Percentiles rank a stretch among this genome's conserved stretches.
Evolutionary conservation across 345 rosid species (phyloP).

Genomic region (Salix udensis): DNA sequence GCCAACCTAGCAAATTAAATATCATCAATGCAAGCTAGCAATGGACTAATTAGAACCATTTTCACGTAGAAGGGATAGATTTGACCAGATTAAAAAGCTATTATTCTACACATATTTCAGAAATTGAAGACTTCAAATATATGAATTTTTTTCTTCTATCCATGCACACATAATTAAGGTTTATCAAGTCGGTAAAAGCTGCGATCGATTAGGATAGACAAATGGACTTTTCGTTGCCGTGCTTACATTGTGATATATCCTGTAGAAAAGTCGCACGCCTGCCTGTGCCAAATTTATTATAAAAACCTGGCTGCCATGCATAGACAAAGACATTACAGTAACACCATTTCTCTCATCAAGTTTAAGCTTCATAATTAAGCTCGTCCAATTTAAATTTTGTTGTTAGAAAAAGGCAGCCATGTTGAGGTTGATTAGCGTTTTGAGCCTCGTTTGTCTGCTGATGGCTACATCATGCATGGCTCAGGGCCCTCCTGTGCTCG

Average conservation of each 20-base stretch:
- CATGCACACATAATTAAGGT: not conserved
- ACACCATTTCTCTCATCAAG: not conserved
- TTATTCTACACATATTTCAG: not conserved
- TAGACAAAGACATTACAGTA: not conserved
- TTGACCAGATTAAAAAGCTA: too few relatives aligned
- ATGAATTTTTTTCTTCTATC: not conserved
- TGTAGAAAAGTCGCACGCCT: not conserved
- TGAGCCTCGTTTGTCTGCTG: not conserved
- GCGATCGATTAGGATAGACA: not conserved
- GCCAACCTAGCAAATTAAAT: too few relatives aligned
- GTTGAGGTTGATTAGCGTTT: not conserved
- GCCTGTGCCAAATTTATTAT: too few relatives aligned
- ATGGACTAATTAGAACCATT: too few relatives aligned
- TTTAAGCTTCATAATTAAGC: not conserved
- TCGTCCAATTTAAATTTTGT: too few relatives aligned
- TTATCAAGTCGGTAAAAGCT: not conserved
- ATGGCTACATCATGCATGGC: not conserved
- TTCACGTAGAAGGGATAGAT: too few relatives aligned
- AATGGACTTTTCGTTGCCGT: not conserved
- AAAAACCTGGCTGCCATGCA: too few relatives aligned
- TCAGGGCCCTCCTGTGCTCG: not conserved
- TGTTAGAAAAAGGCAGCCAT: not conserved
- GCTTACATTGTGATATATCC: not conserved
- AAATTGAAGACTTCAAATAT: not conserved
- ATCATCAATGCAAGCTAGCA: too few relatives aligned